Percentiles rank a stretch among this genome's conserved stretches.
phyloP scores from a whole-genome alignment of 1,284 basidiomycete genomes.

The Apiotrichum gracile region DNA sequence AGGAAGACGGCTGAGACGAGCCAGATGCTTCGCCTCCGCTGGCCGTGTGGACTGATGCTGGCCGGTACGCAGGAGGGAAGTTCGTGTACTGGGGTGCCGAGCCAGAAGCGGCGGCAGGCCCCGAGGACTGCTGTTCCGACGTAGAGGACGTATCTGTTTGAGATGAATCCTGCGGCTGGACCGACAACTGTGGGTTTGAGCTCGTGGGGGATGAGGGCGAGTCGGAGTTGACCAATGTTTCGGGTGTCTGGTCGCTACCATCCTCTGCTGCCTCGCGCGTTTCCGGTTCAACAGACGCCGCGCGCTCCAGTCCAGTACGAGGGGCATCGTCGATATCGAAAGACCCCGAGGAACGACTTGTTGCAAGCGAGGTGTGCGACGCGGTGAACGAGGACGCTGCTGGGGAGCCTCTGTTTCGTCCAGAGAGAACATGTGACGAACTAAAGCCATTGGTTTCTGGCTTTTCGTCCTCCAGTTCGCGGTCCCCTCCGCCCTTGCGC shows the following conservation, averaged over 20 bases:
- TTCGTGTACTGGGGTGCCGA: conserved; percentile 9
- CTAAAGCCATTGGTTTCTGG: conserved; percentile 1
- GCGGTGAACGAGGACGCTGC: conserved; percentile 1
- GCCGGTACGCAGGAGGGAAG: conserved; percentile 44
- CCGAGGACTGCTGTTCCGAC: background rate
- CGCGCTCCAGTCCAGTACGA: background rate
- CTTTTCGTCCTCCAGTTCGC: background rate
- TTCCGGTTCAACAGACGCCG: background rate
- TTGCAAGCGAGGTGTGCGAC: background rate
- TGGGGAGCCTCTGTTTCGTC: background rate
- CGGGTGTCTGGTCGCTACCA: background rate
- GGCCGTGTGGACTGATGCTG: conserved; percentile 29
- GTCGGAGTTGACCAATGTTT: background rate
- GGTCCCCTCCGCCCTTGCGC: conserved; percentile 8
- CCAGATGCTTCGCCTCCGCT: background rate
- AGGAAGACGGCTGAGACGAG: conserved; percentile 7
- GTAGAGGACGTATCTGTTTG: background rate
- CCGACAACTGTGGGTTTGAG: background rate
- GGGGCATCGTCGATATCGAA: background rate
- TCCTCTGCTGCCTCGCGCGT: background rate
- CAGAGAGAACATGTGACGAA: background rate
- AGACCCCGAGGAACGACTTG: background rate
- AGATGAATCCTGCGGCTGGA: background rate
- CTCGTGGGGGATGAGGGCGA: background rate
- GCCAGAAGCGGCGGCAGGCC: background rate